A percentile compares a stretch with the other conserved stretches of the same genome.
Evolutionary conservation across 495 filamentous ascomycete genomes (phyloP).

Genomic region (Polyplosphaeria fusca): DNA sequence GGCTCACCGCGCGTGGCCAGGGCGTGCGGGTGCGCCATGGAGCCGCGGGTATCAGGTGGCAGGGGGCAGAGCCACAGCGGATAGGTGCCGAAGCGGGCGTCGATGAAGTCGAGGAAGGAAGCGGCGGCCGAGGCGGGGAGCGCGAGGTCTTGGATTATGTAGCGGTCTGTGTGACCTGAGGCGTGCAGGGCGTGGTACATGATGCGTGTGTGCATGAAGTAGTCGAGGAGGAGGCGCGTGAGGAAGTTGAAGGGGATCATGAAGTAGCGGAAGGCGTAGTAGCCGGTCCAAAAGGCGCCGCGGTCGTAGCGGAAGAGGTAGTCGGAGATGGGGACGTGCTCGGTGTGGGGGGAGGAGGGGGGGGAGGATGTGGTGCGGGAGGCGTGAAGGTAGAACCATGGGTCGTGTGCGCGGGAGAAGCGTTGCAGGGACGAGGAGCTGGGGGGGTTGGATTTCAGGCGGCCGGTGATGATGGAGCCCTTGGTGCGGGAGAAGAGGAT

Average conservation of each 20-base stretch:
- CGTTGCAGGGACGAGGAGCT: not conserved
- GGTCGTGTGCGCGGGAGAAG: constrained; percentile 51
- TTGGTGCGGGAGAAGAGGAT: constrained; percentile 49
- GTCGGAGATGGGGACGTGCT: constrained; percentile 53
- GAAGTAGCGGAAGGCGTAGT: constrained; percentile 55
- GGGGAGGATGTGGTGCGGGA: constrained; percentile 4
- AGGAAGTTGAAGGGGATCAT: constrained; percentile 50
- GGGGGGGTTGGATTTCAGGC: constrained; percentile 41
- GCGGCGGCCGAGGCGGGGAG: constrained; percentile 47
- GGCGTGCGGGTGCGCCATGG: constrained; percentile 7
- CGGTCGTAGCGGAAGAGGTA: constrained; percentile 65
- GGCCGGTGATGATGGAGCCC: constrained; percentile 53
- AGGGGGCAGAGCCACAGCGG: constrained; percentile 62
- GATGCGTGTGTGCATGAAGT: constrained; percentile 62
- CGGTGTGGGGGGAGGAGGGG: constrained; percentile 33
- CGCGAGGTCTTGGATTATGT: constrained; percentile 60
- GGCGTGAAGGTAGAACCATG: constrained; percentile 59
- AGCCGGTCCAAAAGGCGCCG: constrained; percentile 59
- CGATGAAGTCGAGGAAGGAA: constrained; percentile 49
- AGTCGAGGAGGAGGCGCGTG: constrained; percentile 56
- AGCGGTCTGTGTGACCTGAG: constrained; percentile 47
- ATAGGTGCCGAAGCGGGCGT: constrained; percentile 48
- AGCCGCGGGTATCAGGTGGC: constrained; percentile 19
- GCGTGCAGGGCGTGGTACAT: constrained; percentile 58
- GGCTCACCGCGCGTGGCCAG: not conserved